Evolutionary conservation across 1,284 basidiomycete species (phyloP), one percentile per base, ranked within the genome.

Genomic region (Crepidotus sp.): DNA sequence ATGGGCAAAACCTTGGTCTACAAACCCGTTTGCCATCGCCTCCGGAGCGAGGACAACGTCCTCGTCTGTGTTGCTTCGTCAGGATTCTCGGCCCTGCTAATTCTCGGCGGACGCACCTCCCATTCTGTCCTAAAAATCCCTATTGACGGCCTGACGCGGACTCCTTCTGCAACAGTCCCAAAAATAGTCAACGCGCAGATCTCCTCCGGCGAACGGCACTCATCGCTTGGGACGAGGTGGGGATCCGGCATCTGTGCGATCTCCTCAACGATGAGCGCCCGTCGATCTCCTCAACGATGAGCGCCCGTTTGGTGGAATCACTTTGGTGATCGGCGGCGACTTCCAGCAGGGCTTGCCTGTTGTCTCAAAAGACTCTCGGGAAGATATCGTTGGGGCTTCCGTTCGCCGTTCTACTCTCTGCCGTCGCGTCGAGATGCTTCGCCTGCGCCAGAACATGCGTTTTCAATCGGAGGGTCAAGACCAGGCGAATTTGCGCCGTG

Each of bases 241-340:
- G 56, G 6, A 64, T 64, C 59, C 62, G 64, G 26, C 55, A 67
- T 37, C 46, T 50, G 53, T 45, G 54, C 45, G 33, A 36, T 45
- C n/a, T n/a, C n/a, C n/a, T n/a, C n/a, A n/a, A n/a, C n/a, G n/a
- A n/a, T 21, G 63, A 67, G 41, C 61, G 62, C 8, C 55, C 57
- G 51, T 1, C n/a, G 65, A 68, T 39, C 46, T 70, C 8, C 37
- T 55, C 0, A 37, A 57, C 18, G 21, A 43, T 27, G 36, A 61
- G 6, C 24, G 27, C 0, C 64, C 59, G 0, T 72, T 71, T 61
- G 68, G 68, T 21, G 67, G 68, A 0, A 55, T 68, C 15, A 61
- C 63, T 13, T 55, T 70, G 2, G 53, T 70, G 1, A 66, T 69
- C 56, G 63, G 66, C 13, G 69, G 70, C 0, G 67, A 71, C 49